Percentiles rank a stretch among this genome's conserved stretches.
phyloP scores from a whole-genome alignment of 2,329 filamentous ascomycete genomes.

The Pseudogymnoascus sp. region DNA sequence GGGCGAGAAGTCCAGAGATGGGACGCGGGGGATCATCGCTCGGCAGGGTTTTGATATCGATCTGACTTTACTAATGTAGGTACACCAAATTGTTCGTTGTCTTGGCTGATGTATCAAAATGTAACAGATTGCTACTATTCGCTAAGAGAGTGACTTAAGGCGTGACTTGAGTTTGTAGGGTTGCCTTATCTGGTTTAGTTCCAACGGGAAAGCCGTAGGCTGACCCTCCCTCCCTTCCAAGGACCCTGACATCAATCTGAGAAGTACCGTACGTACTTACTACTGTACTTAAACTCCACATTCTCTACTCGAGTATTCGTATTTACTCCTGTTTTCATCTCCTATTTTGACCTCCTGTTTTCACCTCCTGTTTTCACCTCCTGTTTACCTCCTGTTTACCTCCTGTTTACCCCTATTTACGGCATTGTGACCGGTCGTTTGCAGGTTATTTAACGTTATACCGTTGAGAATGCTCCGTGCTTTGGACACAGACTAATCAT shows the following conservation, averaged over 20 bases:
- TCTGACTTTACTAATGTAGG: not conserved
- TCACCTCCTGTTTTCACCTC: not conserved
- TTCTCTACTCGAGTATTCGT: not conserved
- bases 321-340: not conserved
- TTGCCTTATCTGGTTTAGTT: not conserved
- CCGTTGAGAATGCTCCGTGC: not conserved
- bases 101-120: slow-evolving; percentile 10
- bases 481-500: not conserved
- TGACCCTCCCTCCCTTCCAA: slow-evolving; percentile 1
- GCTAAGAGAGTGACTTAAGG: slow-evolving; percentile 4
- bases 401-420: not conserved
- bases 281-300: not conserved
- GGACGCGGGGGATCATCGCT: slow-evolving; percentile 23
- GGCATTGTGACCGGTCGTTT: not conserved
- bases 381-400: not conserved
- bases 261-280: not conserved
- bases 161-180: not conserved
- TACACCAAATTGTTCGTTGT: not conserved
- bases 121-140: slow-evolving; percentile 6
- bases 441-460: not conserved
- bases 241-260: slow-evolving; percentile 3
- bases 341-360: not conserved
- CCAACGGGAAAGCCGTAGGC: not conserved
- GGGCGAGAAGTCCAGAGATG: slow-evolving; percentile 28
- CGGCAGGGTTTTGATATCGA: slow-evolving; percentile 5